Evolutionary conservation across 2,329 filamentous ascomycete species (phyloP).

Genomic region (Hymenoscyphus repandus): DNA sequence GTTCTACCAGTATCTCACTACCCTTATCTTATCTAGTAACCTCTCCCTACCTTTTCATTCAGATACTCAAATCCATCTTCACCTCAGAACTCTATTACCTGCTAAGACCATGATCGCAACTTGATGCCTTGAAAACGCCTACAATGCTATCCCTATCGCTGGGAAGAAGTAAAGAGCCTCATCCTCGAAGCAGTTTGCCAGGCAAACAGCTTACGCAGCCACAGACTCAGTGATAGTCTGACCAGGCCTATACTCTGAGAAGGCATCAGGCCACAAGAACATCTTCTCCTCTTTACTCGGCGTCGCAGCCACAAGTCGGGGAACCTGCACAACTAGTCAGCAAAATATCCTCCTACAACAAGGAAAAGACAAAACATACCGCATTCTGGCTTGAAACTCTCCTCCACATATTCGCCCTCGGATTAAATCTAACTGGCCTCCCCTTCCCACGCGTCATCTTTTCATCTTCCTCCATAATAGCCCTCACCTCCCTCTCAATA

Average conservation of each 20-base stretch:
- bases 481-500: conserved; percentile 55
- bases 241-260: conserved; percentile 37
- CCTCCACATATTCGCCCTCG: conserved; percentile 63
- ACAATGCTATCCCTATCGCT: too few species aligned
- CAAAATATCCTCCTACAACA: neutral
- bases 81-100: too few species aligned
- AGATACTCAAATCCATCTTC: too few species aligned
- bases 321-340: conserved; percentile 29
- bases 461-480: conserved; percentile 54
- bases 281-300: conserved; percentile 55
- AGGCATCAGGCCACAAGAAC: conserved; percentile 57
- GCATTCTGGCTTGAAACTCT: conserved; percentile 53
- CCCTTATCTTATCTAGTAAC: too few species aligned
- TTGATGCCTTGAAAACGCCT: too few species aligned
- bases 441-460: conserved; percentile 55
- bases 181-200: too few species aligned
- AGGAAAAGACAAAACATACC: conserved; percentile 21
- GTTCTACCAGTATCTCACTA: too few species aligned
- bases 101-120: too few species aligned
- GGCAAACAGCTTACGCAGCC: conserved; percentile 12
- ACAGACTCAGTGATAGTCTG: conserved; percentile 20
- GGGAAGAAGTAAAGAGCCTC: too few species aligned
- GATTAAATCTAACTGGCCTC: conserved; percentile 58
- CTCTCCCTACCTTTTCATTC: too few species aligned
- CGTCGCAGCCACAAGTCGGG: conserved; percentile 43